Base-by-base conservation (phyloP, 768 basidiomycete species). In the Amanita pseudoporphyria region DNA sequence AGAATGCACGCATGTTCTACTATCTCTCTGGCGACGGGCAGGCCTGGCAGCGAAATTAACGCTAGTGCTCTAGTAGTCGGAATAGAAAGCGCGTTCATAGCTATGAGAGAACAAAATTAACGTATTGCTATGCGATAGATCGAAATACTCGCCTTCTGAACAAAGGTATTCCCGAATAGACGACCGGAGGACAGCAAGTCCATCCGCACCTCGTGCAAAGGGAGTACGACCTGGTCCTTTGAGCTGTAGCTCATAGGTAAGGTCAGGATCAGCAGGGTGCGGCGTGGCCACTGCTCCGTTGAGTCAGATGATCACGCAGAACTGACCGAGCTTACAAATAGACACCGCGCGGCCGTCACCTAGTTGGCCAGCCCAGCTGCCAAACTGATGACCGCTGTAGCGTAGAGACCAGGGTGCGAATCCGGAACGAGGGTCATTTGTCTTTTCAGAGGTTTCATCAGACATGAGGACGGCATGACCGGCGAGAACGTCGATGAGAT, bases 261-360 rank as follows among this genome's bases (percentile, higher is more conserved):
- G 58, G 14, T 76, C 68, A 2, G 76, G 72, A 39, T 79, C 70
- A 6, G 67, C 61, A 0, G 82, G 82, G 52, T 87, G 82, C 0
- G 85, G 80, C 0, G 89, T 90, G n/a, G 82, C 81, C 50, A 89
- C 88, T 90, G 53, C 10, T 44, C 19, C 24, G 22, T 36, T 35
- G 33, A 36, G 45, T 13, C 9, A 36, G 37, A 52, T 21, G 6
- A 21, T 51, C 38, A n/a, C 12, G 40, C 14, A 45, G 42, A 46
- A 28, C 28, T 4, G 3, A 37, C 31, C 46, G 22, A 26, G 63
- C 64, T 53, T 50, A 75, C 74, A 66, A 45, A 99, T 78, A 7
- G 87, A 88, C n/a, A 91, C 88, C 1, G 96, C 95, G 14, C 96
- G 76, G 0, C 96, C 96, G 58, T 98, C 95, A 10, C 96, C 96